Evolutionary conservation across 371 early-diverging fungal species (phyloP), one percentile per base, ranked within the genome.

Genomic region (Mortierella sp.): DNA sequence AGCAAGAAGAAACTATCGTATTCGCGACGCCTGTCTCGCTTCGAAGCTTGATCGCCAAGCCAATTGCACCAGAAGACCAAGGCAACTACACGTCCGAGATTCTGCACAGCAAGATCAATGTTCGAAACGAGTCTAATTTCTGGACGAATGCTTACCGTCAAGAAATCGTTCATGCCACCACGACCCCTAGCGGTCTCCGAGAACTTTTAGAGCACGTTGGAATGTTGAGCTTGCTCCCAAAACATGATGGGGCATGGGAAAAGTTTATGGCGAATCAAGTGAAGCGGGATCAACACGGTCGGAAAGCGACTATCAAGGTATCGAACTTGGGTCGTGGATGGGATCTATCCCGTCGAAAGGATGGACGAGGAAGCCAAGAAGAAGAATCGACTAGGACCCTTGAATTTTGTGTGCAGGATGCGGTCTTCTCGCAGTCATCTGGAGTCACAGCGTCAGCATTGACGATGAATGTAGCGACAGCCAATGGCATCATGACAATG

Each of bases 31-130:
- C 76, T 0, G 65, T 69, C 0, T 68, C 76, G 10, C 53, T 74
- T 1, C 69, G 73, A 2, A n/a, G 26, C 3, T 31, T 67, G 43
- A 54, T 74, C 34, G 54, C 64, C 2, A 24, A 50, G 21, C 47
- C 45, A n/a, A 72, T 72, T 39, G 59, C 63, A 1, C 39, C 60
- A 0, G 53, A 63, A 19, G 74, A 57, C 10, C 65, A 64, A 53
- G 76, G 76, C 4, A 69, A 64, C 30, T 74, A 61, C 18, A 65
- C 61, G 2, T 68, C 76, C 31, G 76, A 74, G 69, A 61, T 65
- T 45, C 51, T 74, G 5, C 61, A 74, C 45, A n/a, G 56, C 26
- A 57, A 55, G 38, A 50, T 74, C 30, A 52, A 48, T 2, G 34
- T 72, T 9, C 18, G 6, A 27, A 46, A 58, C 12, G 30, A 26